These are phyloP conservation scores for Xylaria longipes DNA, from an alignment of 495 filamentous ascomycete species.

Conservation along the genomic window DNA sequence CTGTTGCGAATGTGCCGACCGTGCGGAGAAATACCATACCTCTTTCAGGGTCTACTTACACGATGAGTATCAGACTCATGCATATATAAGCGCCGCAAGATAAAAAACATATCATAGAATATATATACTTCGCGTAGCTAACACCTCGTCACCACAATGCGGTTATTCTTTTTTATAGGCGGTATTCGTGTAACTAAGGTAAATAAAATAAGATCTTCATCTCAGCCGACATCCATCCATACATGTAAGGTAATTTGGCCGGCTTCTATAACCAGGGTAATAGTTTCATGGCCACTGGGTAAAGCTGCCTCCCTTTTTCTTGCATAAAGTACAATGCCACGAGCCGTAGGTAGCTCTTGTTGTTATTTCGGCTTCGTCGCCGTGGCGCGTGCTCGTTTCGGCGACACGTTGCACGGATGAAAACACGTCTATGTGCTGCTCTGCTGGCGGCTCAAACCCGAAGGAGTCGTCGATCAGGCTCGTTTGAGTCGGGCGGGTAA, in stretches of 20 bases:
- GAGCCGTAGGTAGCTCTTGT: neutral
- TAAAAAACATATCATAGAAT: neutral
- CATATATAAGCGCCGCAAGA: no score
- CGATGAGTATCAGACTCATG: neutral
- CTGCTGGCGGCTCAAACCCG: constrained; percentile 18
- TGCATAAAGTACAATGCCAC: neutral
- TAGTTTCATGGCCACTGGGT: neutral
- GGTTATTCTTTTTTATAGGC: neutral
- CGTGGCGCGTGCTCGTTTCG: neutral
- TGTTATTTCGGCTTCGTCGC: neutral
- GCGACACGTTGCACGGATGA: neutral
- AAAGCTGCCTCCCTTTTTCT: neutral
- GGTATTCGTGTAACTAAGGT: neutral
- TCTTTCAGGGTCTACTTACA: no score
- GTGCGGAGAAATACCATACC: neutral
- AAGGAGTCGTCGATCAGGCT: constrained; percentile 25
- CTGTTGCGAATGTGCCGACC: neutral
- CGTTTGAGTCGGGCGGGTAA: constrained; percentile 22
- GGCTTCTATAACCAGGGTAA: neutral
- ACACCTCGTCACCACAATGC: neutral
- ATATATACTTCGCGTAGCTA: neutral
- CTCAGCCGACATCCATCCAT: neutral
- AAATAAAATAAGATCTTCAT: neutral
- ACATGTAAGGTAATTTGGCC: neutral
- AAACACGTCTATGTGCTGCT: neutral